These are phyloP conservation scores for Suhomyces sp. DNA, from an alignment of 805 yeast genomes.

Conservation along the genomic window DNA sequence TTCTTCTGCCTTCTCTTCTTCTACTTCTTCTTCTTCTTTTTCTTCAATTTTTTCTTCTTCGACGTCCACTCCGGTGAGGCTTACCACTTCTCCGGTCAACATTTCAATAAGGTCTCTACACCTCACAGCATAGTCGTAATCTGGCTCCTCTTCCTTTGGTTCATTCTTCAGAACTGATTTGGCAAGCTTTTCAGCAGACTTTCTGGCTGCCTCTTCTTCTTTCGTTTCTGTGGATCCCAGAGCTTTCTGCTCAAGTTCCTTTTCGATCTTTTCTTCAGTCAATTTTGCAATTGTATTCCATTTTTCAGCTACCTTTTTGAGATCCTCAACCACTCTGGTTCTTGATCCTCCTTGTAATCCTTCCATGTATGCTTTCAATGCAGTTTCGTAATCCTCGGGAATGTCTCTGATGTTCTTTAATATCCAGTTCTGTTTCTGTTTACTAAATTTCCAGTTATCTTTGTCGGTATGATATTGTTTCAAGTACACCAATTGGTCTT, in stretches of 20 bases:
- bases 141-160: slow-evolving; percentile 17
- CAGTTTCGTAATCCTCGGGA: slow-evolving; percentile 52
- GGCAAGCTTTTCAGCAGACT: neutral
- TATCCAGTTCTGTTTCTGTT: slow-evolving; percentile 86
- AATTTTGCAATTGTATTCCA: slow-evolving; percentile 58
- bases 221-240: slow-evolving; percentile 15
- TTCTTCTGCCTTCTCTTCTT: slow-evolving; percentile 13
- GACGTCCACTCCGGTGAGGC: slow-evolving; percentile 27
- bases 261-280: slow-evolving; percentile 41
- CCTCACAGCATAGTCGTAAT: slow-evolving; percentile 40
- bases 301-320: slow-evolving; percentile 43
- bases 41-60: slow-evolving; percentile 10
- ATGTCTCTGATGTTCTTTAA: slow-evolving; percentile 57
- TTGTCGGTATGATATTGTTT: slow-evolving; percentile 55
- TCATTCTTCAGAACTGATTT: slow-evolving; percentile 9
- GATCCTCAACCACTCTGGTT: slow-evolving; percentile 51
- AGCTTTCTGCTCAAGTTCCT: slow-evolving; percentile 26
- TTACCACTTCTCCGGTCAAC: slow-evolving; percentile 35
- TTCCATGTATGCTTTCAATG: slow-evolving; percentile 50
- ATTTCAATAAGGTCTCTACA: slow-evolving; percentile 37
- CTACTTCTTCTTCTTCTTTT: slow-evolving; percentile 9
- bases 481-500: slow-evolving; percentile 69
- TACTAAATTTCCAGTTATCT: slow-evolving; percentile 77
- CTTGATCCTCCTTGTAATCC: slow-evolving; percentile 73
- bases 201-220: slow-evolving; percentile 15